Conservation (phyloP, 768 basidiomycete genomes). For the Hortiboletus campestris region DNA sequence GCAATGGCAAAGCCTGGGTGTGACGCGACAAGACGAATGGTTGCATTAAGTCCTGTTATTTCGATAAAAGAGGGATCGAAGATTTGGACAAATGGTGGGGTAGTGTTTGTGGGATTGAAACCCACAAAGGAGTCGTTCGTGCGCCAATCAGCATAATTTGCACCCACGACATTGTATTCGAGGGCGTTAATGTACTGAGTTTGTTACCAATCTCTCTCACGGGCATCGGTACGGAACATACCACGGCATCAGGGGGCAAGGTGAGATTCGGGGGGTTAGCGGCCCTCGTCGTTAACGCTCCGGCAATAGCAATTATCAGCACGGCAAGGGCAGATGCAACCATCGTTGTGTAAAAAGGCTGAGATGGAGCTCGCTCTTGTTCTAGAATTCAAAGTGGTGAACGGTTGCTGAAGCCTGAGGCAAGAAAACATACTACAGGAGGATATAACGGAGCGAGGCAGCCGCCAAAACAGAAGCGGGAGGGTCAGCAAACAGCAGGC, state of each 20-base stretch:
- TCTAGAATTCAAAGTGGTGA: not conserved
- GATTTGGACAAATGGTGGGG: constrained; percentile 58
- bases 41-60: constrained; percentile 57
- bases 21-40: constrained; percentile 58
- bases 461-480: too few species aligned
- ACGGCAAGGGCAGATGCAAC: not conserved
- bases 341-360: not conserved
- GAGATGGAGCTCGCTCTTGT: not conserved
- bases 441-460: too few species aligned
- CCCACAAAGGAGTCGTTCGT: constrained; percentile 39
- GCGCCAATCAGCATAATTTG: constrained; percentile 39
- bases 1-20: constrained; percentile 69
- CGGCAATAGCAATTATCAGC: constrained; percentile 5
- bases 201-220: not conserved
- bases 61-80: constrained; percentile 53
- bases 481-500: too few species aligned
- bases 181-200: constrained; percentile 49
- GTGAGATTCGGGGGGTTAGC: not conserved
- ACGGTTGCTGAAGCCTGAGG: too few species aligned
- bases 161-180: constrained; percentile 50
- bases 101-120: constrained; percentile 63
- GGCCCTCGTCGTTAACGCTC: not conserved
- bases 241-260: constrained; percentile 25
- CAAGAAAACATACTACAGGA: too few species aligned
- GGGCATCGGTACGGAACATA: constrained; percentile 4